Percentiles rank a stretch among this genome's conserved stretches.
Evolutionary conservation across 2,329 filamentous ascomycete genomes (phyloP).

Genomic region (Diplodia intermedia): DNA sequence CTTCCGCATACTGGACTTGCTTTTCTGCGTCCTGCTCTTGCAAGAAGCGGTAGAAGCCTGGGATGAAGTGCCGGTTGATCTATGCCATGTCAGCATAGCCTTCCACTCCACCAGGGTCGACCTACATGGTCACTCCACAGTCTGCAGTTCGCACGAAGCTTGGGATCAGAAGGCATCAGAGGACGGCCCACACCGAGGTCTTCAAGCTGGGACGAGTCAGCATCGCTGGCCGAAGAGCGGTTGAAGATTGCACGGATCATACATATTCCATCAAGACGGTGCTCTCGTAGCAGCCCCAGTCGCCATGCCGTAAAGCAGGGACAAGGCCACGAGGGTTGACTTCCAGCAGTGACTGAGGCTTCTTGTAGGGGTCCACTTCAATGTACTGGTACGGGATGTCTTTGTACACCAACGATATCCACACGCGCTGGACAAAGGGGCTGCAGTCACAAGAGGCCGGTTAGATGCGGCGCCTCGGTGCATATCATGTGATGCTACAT

Average conservation of each 20-base stretch:
- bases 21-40: constrained; percentile 67
- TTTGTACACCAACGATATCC: constrained; percentile 86
- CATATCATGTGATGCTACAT: constrained; percentile 39
- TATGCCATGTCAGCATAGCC: constrained; percentile 43
- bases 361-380: constrained; percentile 81
- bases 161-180: constrained; percentile 70
- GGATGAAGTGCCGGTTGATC: constrained; percentile 79
- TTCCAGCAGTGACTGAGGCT: constrained; percentile 73
- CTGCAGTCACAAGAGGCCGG: constrained; percentile 49
- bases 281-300: constrained; percentile 85
- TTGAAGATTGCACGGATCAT: constrained; percentile 31
- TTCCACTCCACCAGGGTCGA: not conserved
- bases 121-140: constrained; percentile 79
- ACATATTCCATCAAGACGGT: constrained; percentile 86
- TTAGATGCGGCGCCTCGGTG: not conserved
- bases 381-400: constrained; percentile 82
- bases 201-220: constrained; percentile 65
- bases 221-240: not conserved
- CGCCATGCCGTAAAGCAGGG: constrained; percentile 76
- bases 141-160: constrained; percentile 74
- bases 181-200: constrained; percentile 68
- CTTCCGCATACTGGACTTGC: constrained; percentile 65
- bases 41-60: constrained; percentile 76
- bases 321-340: constrained; percentile 79
- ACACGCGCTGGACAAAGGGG: constrained; percentile 85